Conservation (phyloP, 495 filamentous ascomycete species). For the Aspergillus avenaceus region DNA sequence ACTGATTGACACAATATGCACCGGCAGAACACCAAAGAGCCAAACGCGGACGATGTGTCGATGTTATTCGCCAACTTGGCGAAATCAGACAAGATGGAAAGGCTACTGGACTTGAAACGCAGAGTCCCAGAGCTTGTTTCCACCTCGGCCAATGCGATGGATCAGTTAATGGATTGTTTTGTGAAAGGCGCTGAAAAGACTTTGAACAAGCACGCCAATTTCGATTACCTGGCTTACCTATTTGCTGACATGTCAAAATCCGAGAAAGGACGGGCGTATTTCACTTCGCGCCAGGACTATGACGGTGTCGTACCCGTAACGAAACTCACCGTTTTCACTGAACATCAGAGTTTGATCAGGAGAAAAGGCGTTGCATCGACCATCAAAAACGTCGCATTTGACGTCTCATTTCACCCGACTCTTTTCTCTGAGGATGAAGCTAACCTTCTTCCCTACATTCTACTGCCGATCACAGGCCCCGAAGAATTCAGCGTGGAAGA, state of each 20-base stretch:
- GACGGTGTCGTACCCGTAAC: constrained; percentile 76
- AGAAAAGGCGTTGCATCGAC: constrained; percentile 87
- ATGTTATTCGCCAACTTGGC: constrained; percentile 92
- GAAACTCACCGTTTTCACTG: constrained; percentile 89
- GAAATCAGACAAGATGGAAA: constrained; percentile 69
- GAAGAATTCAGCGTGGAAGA: constrained; percentile 64
- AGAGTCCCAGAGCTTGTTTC: constrained; percentile 59
- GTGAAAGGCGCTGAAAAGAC: constrained; percentile 78
- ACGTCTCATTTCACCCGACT: constrained; percentile 62
- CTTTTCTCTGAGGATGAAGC: constrained; percentile 72
- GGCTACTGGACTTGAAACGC: constrained; percentile 61
- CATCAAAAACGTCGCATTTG: constrained; percentile 81
- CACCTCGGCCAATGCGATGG: constrained; percentile 64
- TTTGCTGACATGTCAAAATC: constrained; percentile 89
- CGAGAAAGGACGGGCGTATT: constrained; percentile 68
- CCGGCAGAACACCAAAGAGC: constrained; percentile 53
- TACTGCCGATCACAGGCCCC: constrained; percentile 62
- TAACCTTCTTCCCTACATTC: constrained; percentile 80
- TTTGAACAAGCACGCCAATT: constrained; percentile 84
- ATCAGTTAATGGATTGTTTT: constrained; percentile 92
- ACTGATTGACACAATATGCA: constrained; percentile 2
- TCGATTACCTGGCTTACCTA: constrained; percentile 87
- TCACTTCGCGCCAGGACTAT: constrained; percentile 67
- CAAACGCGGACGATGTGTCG: constrained; percentile 76
- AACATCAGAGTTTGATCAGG: constrained; percentile 73